Percentiles rank a stretch among this genome's conserved stretches.
Conservation (phyloP, 148 eudicot species). For the Vaccinium macrocarpon region DNA sequence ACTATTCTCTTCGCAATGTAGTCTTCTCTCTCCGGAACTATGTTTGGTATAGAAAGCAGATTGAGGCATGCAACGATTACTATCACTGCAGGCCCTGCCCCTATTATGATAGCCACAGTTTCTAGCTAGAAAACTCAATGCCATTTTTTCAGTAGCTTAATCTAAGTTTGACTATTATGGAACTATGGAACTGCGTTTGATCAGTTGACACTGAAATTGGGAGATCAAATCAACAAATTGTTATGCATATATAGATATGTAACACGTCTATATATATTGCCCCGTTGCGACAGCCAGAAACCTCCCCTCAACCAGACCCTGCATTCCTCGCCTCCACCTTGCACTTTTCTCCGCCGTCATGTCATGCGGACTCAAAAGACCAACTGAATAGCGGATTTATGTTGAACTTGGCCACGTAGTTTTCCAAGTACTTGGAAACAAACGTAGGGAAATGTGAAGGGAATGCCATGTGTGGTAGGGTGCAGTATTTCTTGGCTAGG, state of each 20-base stretch:
- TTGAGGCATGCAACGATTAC: conserved; percentile 36
- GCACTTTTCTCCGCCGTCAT: conserved; percentile 6
- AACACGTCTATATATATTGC: no score
- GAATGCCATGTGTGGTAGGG: conserved; percentile 22
- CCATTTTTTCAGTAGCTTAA: no score
- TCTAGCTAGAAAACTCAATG: conserved; percentile 19
- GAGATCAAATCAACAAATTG: no score
- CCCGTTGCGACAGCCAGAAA: no score
- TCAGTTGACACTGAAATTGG: no score
- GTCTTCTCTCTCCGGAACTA: conserved; percentile 27
- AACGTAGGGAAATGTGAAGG: conserved; percentile 24
- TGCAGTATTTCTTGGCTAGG: conserved; percentile 25
- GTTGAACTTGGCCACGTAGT: conserved; percentile 17
- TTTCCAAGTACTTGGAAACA: conserved; percentile 18
- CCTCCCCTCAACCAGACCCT: not conserved
- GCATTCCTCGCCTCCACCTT: conserved; percentile 10
- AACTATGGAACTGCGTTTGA: no score
- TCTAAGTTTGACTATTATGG: no score
- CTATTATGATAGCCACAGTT: conserved; percentile 24
- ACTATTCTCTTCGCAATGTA: no score
- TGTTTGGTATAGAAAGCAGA: conserved; percentile 20
- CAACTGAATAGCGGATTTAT: conserved; percentile 6
- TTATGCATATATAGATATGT: no score
- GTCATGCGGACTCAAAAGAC: conserved; percentile 12
- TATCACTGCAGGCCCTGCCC: conserved; percentile 39